Base-by-base conservation (phyloP, 2,329 filamentous ascomycete genomes). In the Nothophoma quercina region DNA sequence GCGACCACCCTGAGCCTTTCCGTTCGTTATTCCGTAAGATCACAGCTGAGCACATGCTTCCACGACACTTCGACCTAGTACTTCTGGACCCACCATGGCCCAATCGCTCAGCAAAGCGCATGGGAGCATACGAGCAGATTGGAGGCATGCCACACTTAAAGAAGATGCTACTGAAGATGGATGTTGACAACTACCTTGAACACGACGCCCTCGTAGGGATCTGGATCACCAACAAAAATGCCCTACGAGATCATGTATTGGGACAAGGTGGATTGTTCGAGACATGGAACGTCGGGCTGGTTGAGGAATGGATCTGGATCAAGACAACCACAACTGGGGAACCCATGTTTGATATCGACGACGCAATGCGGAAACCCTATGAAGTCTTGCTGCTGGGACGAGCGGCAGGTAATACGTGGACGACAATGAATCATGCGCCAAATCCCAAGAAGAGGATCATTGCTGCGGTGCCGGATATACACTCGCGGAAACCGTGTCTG, bases 11-110 rank as follows among this genome's bases (percentile, higher is more conserved):
- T 15, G 63, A 60, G 18, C 40, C 56, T 3, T 78, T 81, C 39
- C 74, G 75, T 53, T 53, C 60, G 1, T 65, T 71, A n/a, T 65
- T 79, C 22, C 64, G 70, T 19, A 44, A 62, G 18, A 60, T 75
- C 40, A 71, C 76, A 7, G 60, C 70, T n/a, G 61, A 73, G 22
- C 58, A 73, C 22, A 63, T 78, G 70, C 58, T 81, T 81, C 58
- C 72, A 69, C 56, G 77, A 16, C 64, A 70, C 6, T 92, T 93
- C 70, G 78, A 89, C 58, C 77, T 93, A 35, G 78, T 93, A 29
- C 70, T 92, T 7, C 76, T 93, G 16, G 90, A 93, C 67, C 90
- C 90, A 3, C 90, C 90, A 1, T 93, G 90, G 90, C 89, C 90
- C 0, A 93, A 91, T 67, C 83, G 86, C 36, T 93, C 89, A 5